Conservation (phyloP, 1,284 basidiomycete genomes). For the Sparassis latifolia region DNA sequence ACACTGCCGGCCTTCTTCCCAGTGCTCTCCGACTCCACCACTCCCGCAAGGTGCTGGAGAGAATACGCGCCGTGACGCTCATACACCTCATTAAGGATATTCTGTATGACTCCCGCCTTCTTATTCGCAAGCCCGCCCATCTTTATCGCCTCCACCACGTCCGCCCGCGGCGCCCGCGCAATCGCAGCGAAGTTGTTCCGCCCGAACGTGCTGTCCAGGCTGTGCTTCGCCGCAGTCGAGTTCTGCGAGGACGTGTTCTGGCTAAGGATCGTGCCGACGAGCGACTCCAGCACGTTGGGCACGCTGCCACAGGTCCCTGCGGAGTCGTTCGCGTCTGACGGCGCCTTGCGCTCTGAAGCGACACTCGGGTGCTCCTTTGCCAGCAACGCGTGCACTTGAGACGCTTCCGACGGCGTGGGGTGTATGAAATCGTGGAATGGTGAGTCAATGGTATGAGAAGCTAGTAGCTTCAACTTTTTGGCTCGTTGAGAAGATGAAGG, state of each 20-base stretch:
- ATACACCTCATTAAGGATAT: constrained; percentile 44
- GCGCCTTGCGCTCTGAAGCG: constrained; percentile 10
- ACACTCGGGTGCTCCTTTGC: constrained; percentile 25
- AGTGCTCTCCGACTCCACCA: constrained; percentile 5
- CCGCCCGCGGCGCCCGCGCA: constrained; percentile 40
- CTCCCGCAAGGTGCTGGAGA: constrained; percentile 47
- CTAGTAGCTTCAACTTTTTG: constrained; percentile 49
- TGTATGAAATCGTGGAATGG: constrained; percentile 48
- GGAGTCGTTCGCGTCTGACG: constrained; percentile 31
- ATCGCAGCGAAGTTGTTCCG: constrained; percentile 57
- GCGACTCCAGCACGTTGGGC: constrained; percentile 63
- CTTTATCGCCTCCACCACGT: constrained; percentile 56
- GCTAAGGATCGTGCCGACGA: constrained; percentile 67
- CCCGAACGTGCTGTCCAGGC: constrained; percentile 55
- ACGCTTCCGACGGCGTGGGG: constrained; percentile 46
- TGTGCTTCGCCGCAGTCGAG: constrained; percentile 55
- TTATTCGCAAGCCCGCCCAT: constrained; percentile 71
- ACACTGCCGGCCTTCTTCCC: constrained; percentile 16
- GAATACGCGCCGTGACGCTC: constrained; percentile 50
- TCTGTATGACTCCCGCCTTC: constrained; percentile 66
- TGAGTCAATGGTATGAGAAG: constrained; percentile 35
- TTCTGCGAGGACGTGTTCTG: constrained; percentile 70
- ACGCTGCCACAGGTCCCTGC: constrained; percentile 49
- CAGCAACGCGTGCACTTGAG: constrained; percentile 42
- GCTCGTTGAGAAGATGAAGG: constrained; percentile 20